These are phyloP conservation scores for Psidium friedrichsthalianum DNA, from an alignment of 345 rosid genomes.

Conservation along the genomic window DNA sequence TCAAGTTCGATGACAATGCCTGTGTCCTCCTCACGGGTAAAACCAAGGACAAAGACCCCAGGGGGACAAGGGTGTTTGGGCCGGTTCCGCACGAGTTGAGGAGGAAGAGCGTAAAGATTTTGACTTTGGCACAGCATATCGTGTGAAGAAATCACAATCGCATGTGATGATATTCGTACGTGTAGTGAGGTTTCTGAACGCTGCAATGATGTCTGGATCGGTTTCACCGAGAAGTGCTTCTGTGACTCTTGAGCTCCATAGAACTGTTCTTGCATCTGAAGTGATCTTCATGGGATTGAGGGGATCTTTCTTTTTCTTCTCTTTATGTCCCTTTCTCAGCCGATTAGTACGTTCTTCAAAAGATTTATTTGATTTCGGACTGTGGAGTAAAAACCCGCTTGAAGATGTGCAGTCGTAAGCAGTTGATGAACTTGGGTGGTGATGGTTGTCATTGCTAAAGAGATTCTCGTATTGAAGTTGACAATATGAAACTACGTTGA, in stretches of 20 bases:
- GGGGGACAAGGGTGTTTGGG: constrained; percentile 77
- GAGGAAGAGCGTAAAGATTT: constrained; percentile 76
- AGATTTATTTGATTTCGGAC: background rate
- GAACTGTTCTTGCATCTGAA: background rate
- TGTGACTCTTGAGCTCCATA: background rate
- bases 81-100: constrained; percentile 96
- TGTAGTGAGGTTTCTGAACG: background rate
- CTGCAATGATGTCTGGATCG: background rate
- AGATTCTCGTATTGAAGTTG: background rate
- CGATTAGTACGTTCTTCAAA: background rate
- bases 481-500: background rate
- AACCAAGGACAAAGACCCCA: constrained; percentile 55
- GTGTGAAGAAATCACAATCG: constrained; percentile 28
- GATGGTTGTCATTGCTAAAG: background rate
- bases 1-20: constrained; percentile 87
- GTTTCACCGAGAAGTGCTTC: background rate
- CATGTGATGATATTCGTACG: too few species aligned
- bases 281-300: background rate
- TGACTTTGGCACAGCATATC: constrained; percentile 73
- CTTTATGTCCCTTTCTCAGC: background rate
- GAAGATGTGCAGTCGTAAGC: background rate
- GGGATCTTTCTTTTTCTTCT: background rate
- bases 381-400: background rate
- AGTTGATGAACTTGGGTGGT: background rate
- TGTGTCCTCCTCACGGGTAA: constrained; percentile 50